Percentiles rank a stretch among this genome's conserved stretches.
phyloP scores from a whole-genome alignment of 352 stramenopile species.

The Paralagenidium karlingii region DNA sequence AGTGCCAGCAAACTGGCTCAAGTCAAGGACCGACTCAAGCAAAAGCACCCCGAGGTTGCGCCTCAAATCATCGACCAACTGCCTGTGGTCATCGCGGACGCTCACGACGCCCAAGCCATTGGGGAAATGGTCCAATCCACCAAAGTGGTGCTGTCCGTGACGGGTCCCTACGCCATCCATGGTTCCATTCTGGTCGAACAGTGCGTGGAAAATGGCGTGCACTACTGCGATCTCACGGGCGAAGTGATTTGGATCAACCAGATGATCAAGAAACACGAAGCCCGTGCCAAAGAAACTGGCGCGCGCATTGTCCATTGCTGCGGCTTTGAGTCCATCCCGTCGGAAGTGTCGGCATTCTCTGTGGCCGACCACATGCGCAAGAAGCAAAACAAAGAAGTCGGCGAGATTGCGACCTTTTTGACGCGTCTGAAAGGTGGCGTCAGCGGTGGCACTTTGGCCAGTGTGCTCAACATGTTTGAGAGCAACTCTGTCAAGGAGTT shows the following conservation, averaged over 20 bases:
- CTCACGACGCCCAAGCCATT: conserved; percentile 38
- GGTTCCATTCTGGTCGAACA: conserved; percentile 68
- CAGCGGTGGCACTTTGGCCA: conserved; percentile 46
- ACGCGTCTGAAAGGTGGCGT: conserved; percentile 31
- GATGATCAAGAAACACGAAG: conserved; percentile 64
- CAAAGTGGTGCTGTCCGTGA: conserved; percentile 63
- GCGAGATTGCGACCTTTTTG: conserved; percentile 31
- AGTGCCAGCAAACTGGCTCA: conserved; percentile 58
- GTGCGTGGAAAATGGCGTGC: conserved; percentile 78
- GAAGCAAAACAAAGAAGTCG: conserved; percentile 21
- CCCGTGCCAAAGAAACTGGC: conserved; percentile 34
- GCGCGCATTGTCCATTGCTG: conserved; percentile 81
- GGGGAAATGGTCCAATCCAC: conserved; percentile 66
- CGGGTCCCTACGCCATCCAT: conserved; percentile 84
- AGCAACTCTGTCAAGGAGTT: conserved; percentile 27
- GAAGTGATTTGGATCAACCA: conserved; percentile 77
- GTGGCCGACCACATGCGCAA: conserved; percentile 50
- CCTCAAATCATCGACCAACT: conserved; percentile 27
- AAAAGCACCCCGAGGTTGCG: conserved; percentile 20
- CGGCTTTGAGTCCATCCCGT: conserved; percentile 84
- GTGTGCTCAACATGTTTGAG: conserved; percentile 43
- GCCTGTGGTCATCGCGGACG: conserved; percentile 37
- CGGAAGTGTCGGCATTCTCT: conserved; percentile 69
- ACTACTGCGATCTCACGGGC: conserved; percentile 88
- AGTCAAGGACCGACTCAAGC: conserved; percentile 37